Percentiles rank a stretch among this genome's conserved stretches.
These are phyloP conservation scores for Rhizoclosmatium sp. DNA, from an alignment of 192 early-diverging fungal species.

Conservation along the genomic window DNA sequence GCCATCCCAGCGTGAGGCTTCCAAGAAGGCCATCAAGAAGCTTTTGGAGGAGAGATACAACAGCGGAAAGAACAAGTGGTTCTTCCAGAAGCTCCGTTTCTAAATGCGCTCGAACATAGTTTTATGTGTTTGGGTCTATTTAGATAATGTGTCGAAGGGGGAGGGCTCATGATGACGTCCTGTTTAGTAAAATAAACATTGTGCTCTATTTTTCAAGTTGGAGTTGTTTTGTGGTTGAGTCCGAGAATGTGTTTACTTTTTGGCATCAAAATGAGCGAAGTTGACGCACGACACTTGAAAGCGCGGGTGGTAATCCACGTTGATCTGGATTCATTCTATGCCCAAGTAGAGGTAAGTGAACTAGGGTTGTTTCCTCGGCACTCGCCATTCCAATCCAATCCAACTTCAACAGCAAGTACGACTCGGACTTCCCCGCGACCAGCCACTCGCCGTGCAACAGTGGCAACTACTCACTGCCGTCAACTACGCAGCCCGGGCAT, in stretches of 20 bases:
- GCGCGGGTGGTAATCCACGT: conserved; percentile 23
- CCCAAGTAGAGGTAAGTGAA: conserved; percentile 45
- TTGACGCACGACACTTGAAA: background rate
- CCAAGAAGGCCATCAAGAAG: conserved; percentile 96
- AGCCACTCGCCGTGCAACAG: conserved; percentile 89
- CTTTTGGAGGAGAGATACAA: conserved; percentile 97
- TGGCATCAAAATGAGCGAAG: background rate
- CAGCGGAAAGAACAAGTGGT: conserved; percentile 99
- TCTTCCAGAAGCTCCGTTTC: conserved; percentile 96
- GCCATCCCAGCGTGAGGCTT: conserved; percentile 85
- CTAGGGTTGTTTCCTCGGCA: background rate
- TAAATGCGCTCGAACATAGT: background rate
- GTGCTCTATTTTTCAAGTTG: background rate
- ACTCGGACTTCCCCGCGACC: conserved; percentile 67
- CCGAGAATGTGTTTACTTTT: too few relatives aligned
- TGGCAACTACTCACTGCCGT: conserved; percentile 86
- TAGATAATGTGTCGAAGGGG: background rate
- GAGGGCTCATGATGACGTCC: background rate
- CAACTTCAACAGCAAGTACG: conserved; percentile 51
- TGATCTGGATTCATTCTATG: conserved; percentile 40
- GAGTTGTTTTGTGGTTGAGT: background rate
- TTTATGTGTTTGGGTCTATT: background rate
- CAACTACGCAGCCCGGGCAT: conserved; percentile 80
- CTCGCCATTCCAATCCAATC: background rate
- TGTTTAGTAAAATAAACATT: background rate